phyloP scores from a whole-genome alignment of 2,329 filamentous ascomycete genomes.

The Exophiala spinifera region DNA sequence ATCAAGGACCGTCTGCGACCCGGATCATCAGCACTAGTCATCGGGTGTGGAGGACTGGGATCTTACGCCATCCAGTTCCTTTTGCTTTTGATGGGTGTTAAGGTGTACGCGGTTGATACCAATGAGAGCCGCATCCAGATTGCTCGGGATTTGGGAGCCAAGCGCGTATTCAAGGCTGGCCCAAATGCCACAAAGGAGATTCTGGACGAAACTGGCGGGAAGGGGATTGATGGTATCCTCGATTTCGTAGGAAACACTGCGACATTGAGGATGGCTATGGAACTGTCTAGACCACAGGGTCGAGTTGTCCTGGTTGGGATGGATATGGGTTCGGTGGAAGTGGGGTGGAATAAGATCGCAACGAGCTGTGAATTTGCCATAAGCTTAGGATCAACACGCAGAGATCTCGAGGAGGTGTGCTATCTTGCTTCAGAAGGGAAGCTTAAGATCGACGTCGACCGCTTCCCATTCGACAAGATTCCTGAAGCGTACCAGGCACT shows the following conservation, averaged over 20 bases:
- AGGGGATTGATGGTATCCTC: conserved; percentile 18
- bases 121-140: conserved; percentile 7
- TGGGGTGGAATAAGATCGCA: conserved; percentile 23
- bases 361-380: conserved; percentile 22
- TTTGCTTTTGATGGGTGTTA: conserved; percentile 10
- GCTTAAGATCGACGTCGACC: conserved; percentile 18
- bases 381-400: conserved; percentile 14
- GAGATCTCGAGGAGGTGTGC: conserved; percentile 21
- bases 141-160: conserved; percentile 14
- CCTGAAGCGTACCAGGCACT: conserved; percentile 18
- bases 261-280: no score
- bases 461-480: conserved; percentile 21
- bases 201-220: conserved; percentile 13
- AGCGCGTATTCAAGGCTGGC: conserved; percentile 8
- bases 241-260: conserved; percentile 19
- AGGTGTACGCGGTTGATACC: conserved; percentile 16
- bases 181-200: conserved; percentile 7
- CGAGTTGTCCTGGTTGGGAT: conserved; percentile 19
- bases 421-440: conserved; percentile 10
- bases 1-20: conserved; percentile 14
- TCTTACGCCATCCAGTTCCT: conserved; percentile 16
- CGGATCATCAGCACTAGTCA: conserved; percentile 10
- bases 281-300: conserved; percentile 11
- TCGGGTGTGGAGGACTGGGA: conserved; percentile 19
- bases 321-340: conserved; percentile 14